These are phyloP conservation scores for Monosporascus sp. DNA, from an alignment of 2,329 filamentous ascomycete species.

Conservation along the genomic window DNA sequence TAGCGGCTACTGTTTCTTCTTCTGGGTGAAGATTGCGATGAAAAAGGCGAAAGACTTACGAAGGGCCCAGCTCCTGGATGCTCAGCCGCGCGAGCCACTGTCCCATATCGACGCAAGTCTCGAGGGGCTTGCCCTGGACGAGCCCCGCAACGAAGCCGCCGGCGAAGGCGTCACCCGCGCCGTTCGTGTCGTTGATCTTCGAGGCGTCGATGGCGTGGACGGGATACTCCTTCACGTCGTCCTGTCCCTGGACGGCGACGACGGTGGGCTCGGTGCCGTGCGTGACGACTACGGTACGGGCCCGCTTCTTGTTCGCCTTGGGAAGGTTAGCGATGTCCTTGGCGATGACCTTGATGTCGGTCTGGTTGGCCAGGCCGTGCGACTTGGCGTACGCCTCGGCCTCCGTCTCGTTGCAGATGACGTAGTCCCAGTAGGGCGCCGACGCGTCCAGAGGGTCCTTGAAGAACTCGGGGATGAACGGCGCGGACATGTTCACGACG, in stretches of 20 bases:
- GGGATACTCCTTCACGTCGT: constrained; percentile 67
- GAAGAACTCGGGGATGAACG: constrained; percentile 97
- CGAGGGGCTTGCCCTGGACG: constrained; percentile 75
- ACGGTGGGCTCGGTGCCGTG: constrained; percentile 91
- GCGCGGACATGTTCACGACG: constrained; percentile 85
- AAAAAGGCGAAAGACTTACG: constrained; percentile 56
- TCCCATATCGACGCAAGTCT: constrained; percentile 79
- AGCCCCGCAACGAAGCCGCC: constrained; percentile 89
- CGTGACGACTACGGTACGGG: constrained; percentile 85
- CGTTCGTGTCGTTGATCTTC: constrained; percentile 92
- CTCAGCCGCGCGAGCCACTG: constrained; percentile 94
- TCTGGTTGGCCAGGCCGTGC: constrained; percentile 61
- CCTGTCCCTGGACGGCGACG: constrained; percentile 68
- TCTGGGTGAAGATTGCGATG: not conserved
- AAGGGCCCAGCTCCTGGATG: constrained; percentile 92
- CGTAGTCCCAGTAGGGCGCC: constrained; percentile 88
- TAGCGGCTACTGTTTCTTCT: not conserved
- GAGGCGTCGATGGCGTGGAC: constrained; percentile 73
- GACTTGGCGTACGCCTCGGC: constrained; percentile 80
- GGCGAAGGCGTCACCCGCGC: constrained; percentile 94
- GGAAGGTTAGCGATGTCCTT: constrained; percentile 80
- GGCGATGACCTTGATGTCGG: constrained; percentile 78
- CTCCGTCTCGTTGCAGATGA: constrained; percentile 97
- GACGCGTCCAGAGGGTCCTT: constrained; percentile 87
- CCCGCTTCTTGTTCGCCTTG: constrained; percentile 83